Evolutionary conservation across 495 filamentous ascomycete species (phyloP).

Genomic region (Neurospora tetrasperma): DNA sequence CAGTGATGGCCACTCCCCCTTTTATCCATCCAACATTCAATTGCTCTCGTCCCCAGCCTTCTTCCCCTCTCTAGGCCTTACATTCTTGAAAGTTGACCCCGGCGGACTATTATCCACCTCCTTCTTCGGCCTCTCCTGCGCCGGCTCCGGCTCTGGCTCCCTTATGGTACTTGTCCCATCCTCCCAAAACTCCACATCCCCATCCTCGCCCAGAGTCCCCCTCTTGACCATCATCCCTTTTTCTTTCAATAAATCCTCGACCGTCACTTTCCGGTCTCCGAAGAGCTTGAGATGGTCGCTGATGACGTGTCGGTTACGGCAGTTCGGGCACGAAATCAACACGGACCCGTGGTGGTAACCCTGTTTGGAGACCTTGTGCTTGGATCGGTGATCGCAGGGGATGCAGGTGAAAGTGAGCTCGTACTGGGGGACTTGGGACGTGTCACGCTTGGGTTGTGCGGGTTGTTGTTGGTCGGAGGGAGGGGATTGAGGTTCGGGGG

Average conservation of each 20-base stretch:
- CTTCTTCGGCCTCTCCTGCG: constrained; percentile 4
- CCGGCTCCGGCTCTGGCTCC: neutral
- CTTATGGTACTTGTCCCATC: constrained; percentile 37
- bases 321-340: constrained; percentile 75
- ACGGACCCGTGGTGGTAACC: constrained; percentile 86
- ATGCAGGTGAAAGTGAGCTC: constrained; percentile 85
- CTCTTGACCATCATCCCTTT: constrained; percentile 55
- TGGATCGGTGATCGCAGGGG: constrained; percentile 64
- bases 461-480: constrained; percentile 2
- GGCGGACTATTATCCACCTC: constrained; percentile 10
- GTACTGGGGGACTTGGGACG: constrained; percentile 54
- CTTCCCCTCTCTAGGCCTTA: constrained; percentile 5
- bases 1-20: neutral
- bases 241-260: constrained; percentile 62
- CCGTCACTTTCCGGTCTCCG: constrained; percentile 50
- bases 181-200: constrained; percentile 60
- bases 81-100: constrained; percentile 20
- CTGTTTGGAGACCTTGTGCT: constrained; percentile 77
- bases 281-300: constrained; percentile 81
- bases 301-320: constrained; percentile 80
- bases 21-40: neutral
- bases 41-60: neutral
- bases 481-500: constrained; percentile 21
- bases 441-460: constrained; percentile 9
- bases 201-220: constrained; percentile 45